These are phyloP conservation scores for Saitozyma podzolica DNA, from an alignment of 768 basidiomycete genomes.

Conservation along the genomic window DNA sequence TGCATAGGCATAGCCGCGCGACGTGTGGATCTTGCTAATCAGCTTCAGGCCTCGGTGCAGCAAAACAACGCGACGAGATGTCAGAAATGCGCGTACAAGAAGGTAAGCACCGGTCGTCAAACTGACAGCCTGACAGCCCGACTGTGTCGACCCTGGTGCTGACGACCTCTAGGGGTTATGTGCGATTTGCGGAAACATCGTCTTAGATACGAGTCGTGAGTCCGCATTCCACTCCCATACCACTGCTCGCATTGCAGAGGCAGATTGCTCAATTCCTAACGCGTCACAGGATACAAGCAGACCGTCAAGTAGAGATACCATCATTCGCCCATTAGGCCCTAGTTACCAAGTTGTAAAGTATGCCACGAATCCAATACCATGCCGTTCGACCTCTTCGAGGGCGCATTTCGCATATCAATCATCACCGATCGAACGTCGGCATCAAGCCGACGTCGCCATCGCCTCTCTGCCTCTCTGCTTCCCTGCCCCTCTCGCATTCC, in stretches of 20 bases:
- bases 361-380: neutral
- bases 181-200: conserved; percentile 52
- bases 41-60: conserved; percentile 27
- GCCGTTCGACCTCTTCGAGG: too few relatives aligned
- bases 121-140: neutral
- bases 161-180: conserved; percentile 37
- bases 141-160: neutral
- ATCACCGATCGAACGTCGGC: too few relatives aligned
- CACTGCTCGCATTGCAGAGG: too few relatives aligned
- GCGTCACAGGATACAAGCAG: conserved; percentile 44
- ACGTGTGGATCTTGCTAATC: too few relatives aligned
- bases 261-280: too few relatives aligned
- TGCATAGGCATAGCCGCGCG: too few relatives aligned
- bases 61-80: conserved; percentile 49
- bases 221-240: neutral
- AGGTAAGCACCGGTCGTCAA: conserved; percentile 24
- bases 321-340: neutral
- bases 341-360: neutral
- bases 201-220: conserved; percentile 46
- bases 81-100: conserved; percentile 53
- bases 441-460: too few relatives aligned
- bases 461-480: too few relatives aligned
- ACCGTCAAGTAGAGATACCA: conserved; percentile 24
- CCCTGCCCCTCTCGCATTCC: neutral
- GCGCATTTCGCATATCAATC: too few relatives aligned